These are phyloP conservation scores for Dentipellis sp. DNA, from an alignment of 768 basidiomycete genomes.

Conservation along the genomic window DNA sequence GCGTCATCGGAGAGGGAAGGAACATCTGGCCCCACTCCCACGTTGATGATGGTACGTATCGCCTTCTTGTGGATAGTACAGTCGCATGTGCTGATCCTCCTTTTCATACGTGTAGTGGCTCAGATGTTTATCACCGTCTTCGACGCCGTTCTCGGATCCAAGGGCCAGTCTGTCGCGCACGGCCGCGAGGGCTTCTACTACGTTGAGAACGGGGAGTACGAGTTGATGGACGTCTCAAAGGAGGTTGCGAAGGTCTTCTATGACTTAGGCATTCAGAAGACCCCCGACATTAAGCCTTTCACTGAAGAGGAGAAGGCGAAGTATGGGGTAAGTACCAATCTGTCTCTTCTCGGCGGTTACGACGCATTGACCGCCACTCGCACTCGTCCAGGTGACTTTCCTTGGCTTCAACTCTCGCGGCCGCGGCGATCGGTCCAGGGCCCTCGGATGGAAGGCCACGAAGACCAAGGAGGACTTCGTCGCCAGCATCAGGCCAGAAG, in stretches of 20 bases:
- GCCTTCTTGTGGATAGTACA: neutral
- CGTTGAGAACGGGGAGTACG: conserved; percentile 23
- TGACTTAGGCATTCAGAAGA: conserved; percentile 18
- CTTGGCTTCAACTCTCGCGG: conserved; percentile 31
- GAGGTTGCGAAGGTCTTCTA: conserved; percentile 25
- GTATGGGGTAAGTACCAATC: conserved; percentile 24
- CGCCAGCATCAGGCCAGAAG: conserved; percentile 35
- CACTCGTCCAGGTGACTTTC: conserved; percentile 2
- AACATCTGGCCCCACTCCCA: conserved; percentile 52
- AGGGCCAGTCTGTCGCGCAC: conserved; percentile 13
- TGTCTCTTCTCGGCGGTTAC: neutral
- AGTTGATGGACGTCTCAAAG: conserved; percentile 24
- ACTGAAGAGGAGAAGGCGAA: conserved; percentile 24
- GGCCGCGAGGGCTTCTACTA: conserved; percentile 27
- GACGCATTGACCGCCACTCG: neutral
- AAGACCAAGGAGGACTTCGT: conserved; percentile 40
- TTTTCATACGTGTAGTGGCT: conserved; percentile 25
- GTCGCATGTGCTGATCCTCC: conserved; percentile 10
- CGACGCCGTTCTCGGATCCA: conserved; percentile 24
- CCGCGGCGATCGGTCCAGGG: conserved; percentile 29
- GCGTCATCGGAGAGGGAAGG: conserved; percentile 43
- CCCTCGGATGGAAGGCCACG: conserved; percentile 42
- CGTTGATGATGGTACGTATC: conserved; percentile 36
- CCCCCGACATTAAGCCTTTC: conserved; percentile 31
- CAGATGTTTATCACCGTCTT: conserved; percentile 32